Conservation (phyloP, 345 rosid genomes). For the Excoecaria cochinchinensis region DNA sequence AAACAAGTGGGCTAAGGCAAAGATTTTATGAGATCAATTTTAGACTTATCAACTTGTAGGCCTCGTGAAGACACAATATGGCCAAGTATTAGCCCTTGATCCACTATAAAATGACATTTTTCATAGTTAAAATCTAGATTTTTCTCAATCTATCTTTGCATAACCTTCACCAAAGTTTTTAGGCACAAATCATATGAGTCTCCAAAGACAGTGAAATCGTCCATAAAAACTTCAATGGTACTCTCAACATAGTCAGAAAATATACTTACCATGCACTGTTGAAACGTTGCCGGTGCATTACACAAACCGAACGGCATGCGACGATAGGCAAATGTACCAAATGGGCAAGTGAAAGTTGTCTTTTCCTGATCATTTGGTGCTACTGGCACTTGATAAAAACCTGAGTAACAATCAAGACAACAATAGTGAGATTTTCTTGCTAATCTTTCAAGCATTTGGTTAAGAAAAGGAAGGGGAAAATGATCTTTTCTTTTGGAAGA, state of each 20-base stretch:
- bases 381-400: too few relatives aligned
- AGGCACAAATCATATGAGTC: background rate
- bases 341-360: too few relatives aligned
- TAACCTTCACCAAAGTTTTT: too few relatives aligned
- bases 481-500: background rate
- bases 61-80: background rate
- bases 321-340: too few relatives aligned
- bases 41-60: background rate
- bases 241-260: too few relatives aligned
- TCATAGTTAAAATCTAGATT: background rate
- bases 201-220: background rate
- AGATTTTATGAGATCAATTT: background rate
- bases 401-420: background rate
- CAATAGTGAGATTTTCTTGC: background rate
- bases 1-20: background rate
- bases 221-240: too few relatives aligned
- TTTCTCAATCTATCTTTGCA: background rate
- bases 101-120: background rate
- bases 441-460: background rate
- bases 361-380: background rate
- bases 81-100: background rate
- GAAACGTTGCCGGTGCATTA: too few relatives aligned
- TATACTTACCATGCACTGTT: too few relatives aligned
- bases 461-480: background rate
- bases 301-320: too few relatives aligned